phyloP scores from a whole-genome alignment of 352 stramenopile genomes.

The Globisporangium camurandrum region DNA sequence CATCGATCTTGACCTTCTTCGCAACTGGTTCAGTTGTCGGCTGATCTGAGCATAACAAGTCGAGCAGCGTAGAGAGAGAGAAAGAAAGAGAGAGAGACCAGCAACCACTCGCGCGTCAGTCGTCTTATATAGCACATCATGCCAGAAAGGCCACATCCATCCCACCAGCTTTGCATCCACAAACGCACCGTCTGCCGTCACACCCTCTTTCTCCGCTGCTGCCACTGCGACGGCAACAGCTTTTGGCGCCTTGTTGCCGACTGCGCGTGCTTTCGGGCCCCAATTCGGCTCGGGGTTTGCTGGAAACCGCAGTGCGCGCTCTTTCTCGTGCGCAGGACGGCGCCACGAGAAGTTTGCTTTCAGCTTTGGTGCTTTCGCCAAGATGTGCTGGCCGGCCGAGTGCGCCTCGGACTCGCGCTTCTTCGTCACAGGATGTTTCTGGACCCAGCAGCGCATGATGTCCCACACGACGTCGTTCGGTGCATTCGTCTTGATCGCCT shows the following conservation, averaged over 20 bases:
- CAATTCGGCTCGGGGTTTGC: constrained; percentile 95
- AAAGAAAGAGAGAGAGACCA: constrained; percentile 9
- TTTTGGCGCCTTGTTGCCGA: constrained; percentile 52
- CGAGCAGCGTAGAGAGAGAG: not conserved
- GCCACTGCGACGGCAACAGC: constrained; percentile 17
- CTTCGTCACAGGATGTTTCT: constrained; percentile 90
- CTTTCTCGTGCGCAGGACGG: constrained; percentile 64
- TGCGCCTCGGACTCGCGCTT: constrained; percentile 80
- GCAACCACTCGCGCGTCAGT: no score
- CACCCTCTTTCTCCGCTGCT: no score
- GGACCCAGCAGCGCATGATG: constrained; percentile 95
- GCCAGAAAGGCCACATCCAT: no score
- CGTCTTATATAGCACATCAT: no score
- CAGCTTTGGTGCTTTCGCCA: constrained; percentile 77
- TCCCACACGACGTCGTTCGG: constrained; percentile 97
- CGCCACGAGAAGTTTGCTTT: constrained; percentile 82
- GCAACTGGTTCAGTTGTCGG: constrained; percentile 50
- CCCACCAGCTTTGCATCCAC: no score
- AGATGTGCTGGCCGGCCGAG: constrained; percentile 75
- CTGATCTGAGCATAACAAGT: no score
- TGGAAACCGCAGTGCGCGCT: constrained; percentile 90
- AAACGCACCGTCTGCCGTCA: constrained; percentile 23
- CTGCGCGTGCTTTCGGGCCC: constrained; percentile 90
- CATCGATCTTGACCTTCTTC: constrained; percentile 67
- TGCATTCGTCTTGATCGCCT: constrained; percentile 98